These are phyloP conservation scores for Setaria viridis DNA, from an alignment of 202 grass and related monocot species.

Conservation along the genomic window DNA sequence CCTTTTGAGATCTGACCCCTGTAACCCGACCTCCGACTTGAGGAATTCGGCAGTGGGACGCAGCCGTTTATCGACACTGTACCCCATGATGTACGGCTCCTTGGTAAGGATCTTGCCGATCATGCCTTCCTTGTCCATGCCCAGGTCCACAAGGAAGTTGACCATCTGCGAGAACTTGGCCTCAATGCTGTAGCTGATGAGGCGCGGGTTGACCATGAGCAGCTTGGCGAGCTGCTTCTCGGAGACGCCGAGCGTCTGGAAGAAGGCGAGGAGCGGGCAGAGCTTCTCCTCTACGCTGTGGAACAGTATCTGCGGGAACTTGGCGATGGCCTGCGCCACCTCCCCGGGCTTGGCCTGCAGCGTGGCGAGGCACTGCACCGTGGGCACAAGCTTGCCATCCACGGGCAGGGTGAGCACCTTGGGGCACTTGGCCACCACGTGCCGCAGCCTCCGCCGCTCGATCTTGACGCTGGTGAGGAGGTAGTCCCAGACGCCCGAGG, in stretches of 20 bases:
- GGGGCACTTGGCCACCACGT: conserved; percentile 85
- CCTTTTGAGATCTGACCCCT: conserved; percentile 66
- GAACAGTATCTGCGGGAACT: conserved; percentile 89
- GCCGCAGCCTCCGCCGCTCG: conserved; percentile 76
- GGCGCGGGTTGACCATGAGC: conserved; percentile 86
- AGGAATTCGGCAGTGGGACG: conserved; percentile 87
- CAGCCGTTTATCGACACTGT: conserved; percentile 76
- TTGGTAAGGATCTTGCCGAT: conserved; percentile 81
- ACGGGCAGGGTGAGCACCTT: conserved; percentile 81
- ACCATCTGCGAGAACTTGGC: conserved; percentile 76
- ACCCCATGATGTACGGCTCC: conserved; percentile 90
- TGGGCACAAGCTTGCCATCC: conserved; percentile 71
- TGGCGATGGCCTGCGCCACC: conserved; percentile 71
- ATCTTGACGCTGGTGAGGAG: conserved; percentile 69
- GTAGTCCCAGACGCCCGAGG: conserved; percentile 77
- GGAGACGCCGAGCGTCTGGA: conserved; percentile 72
- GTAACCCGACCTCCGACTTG: conserved; percentile 61
- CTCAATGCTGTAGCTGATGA: conserved; percentile 96
- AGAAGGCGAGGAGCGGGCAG: conserved; percentile 88
- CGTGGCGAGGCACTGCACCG: conserved; percentile 82
- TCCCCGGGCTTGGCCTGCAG: conserved; percentile 75
- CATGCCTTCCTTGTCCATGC: conserved; percentile 73
- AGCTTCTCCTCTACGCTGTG: conserved; percentile 94
- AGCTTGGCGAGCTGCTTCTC: conserved; percentile 89
- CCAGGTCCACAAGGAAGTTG: conserved; percentile 70